Conservation (phyloP, 2,329 filamentous ascomycete genomes). For the Penicillium brevicompactum region DNA sequence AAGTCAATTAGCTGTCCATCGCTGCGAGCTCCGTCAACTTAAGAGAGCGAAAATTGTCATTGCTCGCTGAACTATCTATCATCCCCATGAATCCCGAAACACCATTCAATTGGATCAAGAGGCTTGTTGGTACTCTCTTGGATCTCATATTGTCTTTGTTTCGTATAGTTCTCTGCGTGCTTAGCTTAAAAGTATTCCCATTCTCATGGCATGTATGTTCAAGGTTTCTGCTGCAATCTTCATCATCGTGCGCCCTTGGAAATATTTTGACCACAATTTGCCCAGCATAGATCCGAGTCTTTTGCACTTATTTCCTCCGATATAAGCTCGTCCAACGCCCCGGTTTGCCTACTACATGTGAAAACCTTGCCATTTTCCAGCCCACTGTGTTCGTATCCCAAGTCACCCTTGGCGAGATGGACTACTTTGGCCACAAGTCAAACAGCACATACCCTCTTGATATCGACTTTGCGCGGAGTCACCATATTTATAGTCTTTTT, state of each 20-base stretch:
- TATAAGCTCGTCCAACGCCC: background rate
- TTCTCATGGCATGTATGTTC: background rate
- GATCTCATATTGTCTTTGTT: too few relatives aligned
- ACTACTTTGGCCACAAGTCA: background rate
- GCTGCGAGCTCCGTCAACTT: too few relatives aligned
- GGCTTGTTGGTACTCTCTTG: too few relatives aligned
- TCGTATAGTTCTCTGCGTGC: too few relatives aligned
- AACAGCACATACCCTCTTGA: background rate
- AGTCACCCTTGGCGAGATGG: background rate
- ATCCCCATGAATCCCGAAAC: too few relatives aligned
- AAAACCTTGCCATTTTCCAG: background rate
- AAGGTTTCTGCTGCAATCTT: background rate
- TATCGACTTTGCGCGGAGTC: background rate
- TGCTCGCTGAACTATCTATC: too few relatives aligned
- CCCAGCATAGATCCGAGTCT: background rate
- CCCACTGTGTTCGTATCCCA: background rate
- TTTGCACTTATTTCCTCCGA: background rate
- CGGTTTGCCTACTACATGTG: background rate
- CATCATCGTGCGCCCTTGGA: background rate
- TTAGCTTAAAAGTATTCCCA: background rate
- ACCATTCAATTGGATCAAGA: too few relatives aligned
- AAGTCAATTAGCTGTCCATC: too few relatives aligned
- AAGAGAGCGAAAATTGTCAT: too few relatives aligned
- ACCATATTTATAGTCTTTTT: background rate
- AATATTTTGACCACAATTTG: background rate